Conservation (phyloP, 805 yeast species). For the Wickerhamiella sorbophila region DNA sequence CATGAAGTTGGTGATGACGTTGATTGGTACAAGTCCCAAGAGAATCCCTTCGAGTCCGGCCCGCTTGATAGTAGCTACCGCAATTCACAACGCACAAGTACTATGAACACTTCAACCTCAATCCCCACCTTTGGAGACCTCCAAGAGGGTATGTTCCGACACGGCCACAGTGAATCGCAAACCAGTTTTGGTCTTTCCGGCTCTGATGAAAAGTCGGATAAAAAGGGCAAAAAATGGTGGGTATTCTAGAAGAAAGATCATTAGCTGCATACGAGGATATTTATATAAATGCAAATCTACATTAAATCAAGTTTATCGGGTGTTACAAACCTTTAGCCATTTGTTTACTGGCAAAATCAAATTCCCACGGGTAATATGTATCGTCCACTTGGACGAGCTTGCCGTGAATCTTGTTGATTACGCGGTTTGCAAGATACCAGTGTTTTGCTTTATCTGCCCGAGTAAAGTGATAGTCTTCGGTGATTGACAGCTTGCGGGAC, state of each 20-base stretch:
- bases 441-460: conserved; percentile 27
- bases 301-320: not conserved
- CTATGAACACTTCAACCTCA: conserved; percentile 1
- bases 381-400: conserved; percentile 10
- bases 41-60: conserved; percentile 12
- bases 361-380: conserved; percentile 15
- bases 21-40: conserved; percentile 16
- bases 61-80: not conserved
- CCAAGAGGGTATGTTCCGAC: not conserved
- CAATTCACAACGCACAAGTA: conserved; percentile 1
- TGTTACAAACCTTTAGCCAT: not conserved
- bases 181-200: not conserved
- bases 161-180: not conserved
- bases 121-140: not conserved
- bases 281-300: not conserved
- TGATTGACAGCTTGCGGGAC: conserved; percentile 34
- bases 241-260: not conserved
- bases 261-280: not conserved
- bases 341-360: conserved; percentile 5
- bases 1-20: conserved; percentile 37
- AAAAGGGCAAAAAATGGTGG: conserved; percentile 1
- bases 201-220: not conserved
- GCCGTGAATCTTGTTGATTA: conserved; percentile 17
- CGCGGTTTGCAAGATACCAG: conserved; percentile 21
- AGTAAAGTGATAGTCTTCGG: conserved; percentile 36